Conservation (phyloP, 192 early-diverging fungal genomes). For the Podila epigama region DNA sequence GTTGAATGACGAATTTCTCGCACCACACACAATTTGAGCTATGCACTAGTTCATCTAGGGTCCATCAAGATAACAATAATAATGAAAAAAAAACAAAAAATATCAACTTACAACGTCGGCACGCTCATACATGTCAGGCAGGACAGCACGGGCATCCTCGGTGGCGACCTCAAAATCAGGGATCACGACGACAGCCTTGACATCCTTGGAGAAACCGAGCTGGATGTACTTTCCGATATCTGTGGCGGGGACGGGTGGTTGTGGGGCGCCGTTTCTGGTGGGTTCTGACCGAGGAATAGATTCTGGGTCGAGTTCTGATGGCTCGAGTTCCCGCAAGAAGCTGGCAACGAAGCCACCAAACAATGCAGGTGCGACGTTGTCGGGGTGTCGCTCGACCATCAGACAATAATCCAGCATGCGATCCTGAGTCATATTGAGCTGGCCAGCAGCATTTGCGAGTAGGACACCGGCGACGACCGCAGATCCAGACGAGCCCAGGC, state of each 20-base stretch:
- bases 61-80: not conserved
- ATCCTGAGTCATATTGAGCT: conserved; percentile 71
- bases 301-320: conserved; percentile 49
- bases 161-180: conserved; percentile 96
- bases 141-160: conserved; percentile 85
- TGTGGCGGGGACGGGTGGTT: conserved; percentile 60
- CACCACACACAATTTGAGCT: not conserved
- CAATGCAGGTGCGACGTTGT: conserved; percentile 94
- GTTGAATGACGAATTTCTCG: not conserved
- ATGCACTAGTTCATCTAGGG: not conserved
- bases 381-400: conserved; percentile 96
- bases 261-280: conserved; percentile 43
- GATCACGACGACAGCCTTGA: conserved; percentile 79
- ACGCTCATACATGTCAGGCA: conserved; percentile 80
- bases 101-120: conserved; percentile 77
- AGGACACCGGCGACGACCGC: conserved; percentile 95
- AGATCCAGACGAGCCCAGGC: conserved; percentile 95
- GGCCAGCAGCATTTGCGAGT: conserved; percentile 78
- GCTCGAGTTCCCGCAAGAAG: conserved; percentile 72
- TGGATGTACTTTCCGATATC: conserved; percentile 75
- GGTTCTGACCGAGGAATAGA: conserved; percentile 59
- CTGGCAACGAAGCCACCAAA: conserved; percentile 94
- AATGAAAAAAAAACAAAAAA: not conserved
- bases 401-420: conserved; percentile 91
- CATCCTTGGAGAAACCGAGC: conserved; percentile 71